These are phyloP conservation scores for Apostasia ramifera DNA, from an alignment of 106 monocot genomes.

Conservation along the genomic window DNA sequence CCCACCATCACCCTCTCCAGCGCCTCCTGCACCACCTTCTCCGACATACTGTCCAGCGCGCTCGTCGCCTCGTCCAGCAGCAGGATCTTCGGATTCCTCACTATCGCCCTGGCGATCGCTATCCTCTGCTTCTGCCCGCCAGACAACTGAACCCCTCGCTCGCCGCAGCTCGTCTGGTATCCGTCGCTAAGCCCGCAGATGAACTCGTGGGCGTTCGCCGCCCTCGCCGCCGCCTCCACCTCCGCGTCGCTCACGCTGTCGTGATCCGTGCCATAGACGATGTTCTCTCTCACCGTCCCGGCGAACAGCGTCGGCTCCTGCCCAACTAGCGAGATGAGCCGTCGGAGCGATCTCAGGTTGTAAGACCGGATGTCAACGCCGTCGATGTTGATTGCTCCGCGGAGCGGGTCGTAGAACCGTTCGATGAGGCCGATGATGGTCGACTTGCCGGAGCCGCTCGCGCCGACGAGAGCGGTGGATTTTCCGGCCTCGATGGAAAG, in stretches of 20 bases:
- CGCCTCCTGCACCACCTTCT: constrained; percentile 58
- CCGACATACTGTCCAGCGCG: constrained; percentile 54
- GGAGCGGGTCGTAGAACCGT: constrained; percentile 56
- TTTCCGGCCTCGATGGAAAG: constrained; percentile 35
- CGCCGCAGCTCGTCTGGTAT: constrained; percentile 50
- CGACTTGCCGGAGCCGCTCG: constrained; percentile 63
- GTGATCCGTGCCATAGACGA: constrained; percentile 31
- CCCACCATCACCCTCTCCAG: constrained; percentile 56
- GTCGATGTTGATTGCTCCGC: constrained; percentile 38
- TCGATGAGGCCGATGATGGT: constrained; percentile 55
- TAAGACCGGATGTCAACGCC: constrained; percentile 36
- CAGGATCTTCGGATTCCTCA: constrained; percentile 46
- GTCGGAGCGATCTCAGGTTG: constrained; percentile 35
- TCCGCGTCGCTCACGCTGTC: constrained; percentile 24
- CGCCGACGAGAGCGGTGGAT: constrained; percentile 55
- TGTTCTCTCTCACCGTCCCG: constrained; percentile 44
- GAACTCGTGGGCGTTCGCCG: constrained; percentile 50
- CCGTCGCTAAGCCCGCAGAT: constrained; percentile 44
- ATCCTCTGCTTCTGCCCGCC: constrained; percentile 63
- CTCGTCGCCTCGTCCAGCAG: constrained; percentile 64
- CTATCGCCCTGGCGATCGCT: constrained; percentile 49
- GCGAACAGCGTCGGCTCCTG: constrained; percentile 54
- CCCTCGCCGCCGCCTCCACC: constrained; percentile 39
- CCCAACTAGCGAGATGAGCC: constrained; percentile 49
- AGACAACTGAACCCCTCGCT: constrained; percentile 51